Evolutionary conservation across 2,329 filamentous ascomycete genomes (phyloP), one percentile per base, ranked within the genome.

Genomic region (Leptodontidium sp.): DNA sequence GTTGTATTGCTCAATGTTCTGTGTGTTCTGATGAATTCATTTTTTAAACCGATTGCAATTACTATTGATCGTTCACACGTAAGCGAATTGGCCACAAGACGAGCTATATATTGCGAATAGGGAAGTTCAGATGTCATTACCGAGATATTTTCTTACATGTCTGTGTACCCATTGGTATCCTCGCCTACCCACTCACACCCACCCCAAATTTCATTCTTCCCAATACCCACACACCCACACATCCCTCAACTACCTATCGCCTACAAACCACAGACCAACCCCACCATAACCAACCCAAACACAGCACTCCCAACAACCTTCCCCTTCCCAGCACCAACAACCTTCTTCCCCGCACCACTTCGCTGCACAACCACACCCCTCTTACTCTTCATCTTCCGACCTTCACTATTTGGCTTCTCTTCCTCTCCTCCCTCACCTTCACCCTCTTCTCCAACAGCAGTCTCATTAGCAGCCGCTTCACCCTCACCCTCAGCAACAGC

Each of bases 291-390:
- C 24, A 29, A 1, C 24, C 40, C 58, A 61, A 62, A 62, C 59
- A 40, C 59, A 43, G 29, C 59, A 62, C 59, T 62, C 14, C 59
- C 59, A n/a, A 62, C 1, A 0, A 62, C 26, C 59, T 62, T 62
- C 17, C 11, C 43, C 59, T 62, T 62, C 2, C 38, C 38, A 5
- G 14, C 8, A 17, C 21, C 21, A 47, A 21, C 4, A n/a, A 26
- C 43, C 24, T 21, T 61, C 61, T 40, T 52, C 9, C 47, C 47
- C 14, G 43, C 61, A 3, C 17, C 26, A 38, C 47, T 52, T n/a
- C 49, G 40, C 61, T 64, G 47, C 49, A 64, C 61, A 35, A 62
- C 9, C 26, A 3, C 15, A 14, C 45, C 14, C 1, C 26, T 32
- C 61, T 49, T 29, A 4, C 12, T 26, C 49, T 50, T 50, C 43